These are phyloP conservation scores for Boletus rufocinnamomeus DNA, from an alignment of 768 basidiomycete genomes.

Conservation along the genomic window DNA sequence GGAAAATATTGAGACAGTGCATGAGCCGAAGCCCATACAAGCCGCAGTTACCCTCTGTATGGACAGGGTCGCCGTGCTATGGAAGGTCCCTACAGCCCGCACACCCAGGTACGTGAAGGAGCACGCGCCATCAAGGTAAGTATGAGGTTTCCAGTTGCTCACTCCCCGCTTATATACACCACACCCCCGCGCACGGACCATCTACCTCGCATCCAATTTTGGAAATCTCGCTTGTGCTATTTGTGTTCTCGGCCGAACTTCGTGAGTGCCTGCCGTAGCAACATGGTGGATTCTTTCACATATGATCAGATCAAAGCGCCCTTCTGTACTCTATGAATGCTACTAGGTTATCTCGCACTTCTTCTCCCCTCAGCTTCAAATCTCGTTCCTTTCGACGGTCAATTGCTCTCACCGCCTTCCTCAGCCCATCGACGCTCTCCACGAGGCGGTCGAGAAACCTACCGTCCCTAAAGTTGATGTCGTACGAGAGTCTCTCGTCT, in stretches of 20 bases:
- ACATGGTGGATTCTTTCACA: too few species aligned
- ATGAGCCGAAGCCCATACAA: constrained; percentile 75
- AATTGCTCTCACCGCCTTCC: constrained; percentile 61
- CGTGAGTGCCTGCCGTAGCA: too few species aligned
- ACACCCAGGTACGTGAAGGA: constrained; percentile 55
- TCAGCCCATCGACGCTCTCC: constrained; percentile 62
- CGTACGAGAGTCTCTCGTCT: constrained; percentile 79
- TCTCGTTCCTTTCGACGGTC: constrained; percentile 68
- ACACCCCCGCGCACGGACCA: constrained; percentile 32
- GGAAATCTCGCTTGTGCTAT: background rate
- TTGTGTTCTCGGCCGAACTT: too few species aligned
- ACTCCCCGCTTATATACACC: constrained; percentile 33
- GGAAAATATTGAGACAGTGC: constrained; percentile 83
- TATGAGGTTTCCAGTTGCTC: constrained; percentile 39
- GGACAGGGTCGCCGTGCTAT: constrained; percentile 78
- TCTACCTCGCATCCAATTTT: background rate
- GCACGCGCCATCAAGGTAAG: constrained; percentile 65
- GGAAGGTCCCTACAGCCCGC: constrained; percentile 55
- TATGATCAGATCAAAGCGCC: constrained; percentile 42
- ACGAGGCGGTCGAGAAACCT: constrained; percentile 55
- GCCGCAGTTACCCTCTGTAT: constrained; percentile 53
- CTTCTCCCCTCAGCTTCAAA: constrained; percentile 68
- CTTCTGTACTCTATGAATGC: constrained; percentile 77
- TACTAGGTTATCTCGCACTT: constrained; percentile 71
- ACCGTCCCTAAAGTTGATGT: constrained; percentile 74